phyloP scores from a whole-genome alignment of 495 filamentous ascomycete genomes.

The Talaromyces nanjingensis region DNA sequence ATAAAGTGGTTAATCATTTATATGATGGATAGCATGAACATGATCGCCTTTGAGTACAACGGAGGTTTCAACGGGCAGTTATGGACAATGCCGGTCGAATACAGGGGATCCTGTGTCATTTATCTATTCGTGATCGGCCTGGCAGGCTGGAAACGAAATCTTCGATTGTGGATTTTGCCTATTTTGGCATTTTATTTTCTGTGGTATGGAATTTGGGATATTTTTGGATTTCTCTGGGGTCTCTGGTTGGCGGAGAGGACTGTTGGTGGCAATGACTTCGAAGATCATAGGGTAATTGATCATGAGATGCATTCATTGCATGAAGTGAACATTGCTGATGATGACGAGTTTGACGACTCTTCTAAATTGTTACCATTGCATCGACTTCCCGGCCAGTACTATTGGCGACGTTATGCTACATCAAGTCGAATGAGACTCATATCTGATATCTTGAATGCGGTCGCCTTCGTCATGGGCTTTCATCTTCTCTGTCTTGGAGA shows the following conservation, averaged over 20 bases:
- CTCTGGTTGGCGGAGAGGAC: conserved; percentile 34
- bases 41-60: conserved; percentile 12
- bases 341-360: background rate
- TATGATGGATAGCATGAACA: conserved; percentile 16
- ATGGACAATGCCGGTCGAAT: conserved; percentile 45
- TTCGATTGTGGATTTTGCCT: conserved; percentile 24
- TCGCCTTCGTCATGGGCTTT: conserved; percentile 13
- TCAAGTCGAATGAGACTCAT: conserved; percentile 10
- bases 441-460: background rate
- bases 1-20: conserved; percentile 15
- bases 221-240: conserved; percentile 40
- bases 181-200: conserved; percentile 28
- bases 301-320: background rate
- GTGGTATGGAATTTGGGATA: conserved; percentile 33
- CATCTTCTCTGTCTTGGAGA: conserved; percentile 22
- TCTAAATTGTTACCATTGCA: background rate
- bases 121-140: conserved; percentile 32
- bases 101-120: conserved; percentile 38
- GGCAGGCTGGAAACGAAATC: conserved; percentile 25
- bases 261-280: conserved; percentile 10
- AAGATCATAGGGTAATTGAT: background rate
- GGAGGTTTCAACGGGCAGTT: conserved; percentile 25
- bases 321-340: background rate
- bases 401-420: conserved; percentile 4
- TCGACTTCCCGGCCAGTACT: background rate